These are phyloP conservation scores for Hemileccinum rubropunctum DNA, from an alignment of 768 basidiomycete species.

Conservation along the genomic window DNA sequence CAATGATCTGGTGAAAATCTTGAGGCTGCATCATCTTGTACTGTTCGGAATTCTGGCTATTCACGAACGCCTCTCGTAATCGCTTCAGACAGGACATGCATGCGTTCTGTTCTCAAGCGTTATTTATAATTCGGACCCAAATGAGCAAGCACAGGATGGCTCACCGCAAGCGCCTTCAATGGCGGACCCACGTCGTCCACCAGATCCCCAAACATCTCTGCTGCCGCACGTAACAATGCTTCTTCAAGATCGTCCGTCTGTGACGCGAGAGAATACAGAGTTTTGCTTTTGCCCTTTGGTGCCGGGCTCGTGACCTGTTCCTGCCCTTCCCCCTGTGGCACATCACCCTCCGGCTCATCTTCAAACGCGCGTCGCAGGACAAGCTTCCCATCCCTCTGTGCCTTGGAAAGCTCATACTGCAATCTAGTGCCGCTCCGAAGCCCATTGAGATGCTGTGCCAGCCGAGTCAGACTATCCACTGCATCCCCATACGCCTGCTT, in stretches of 20 bases:
- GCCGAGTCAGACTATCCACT: slow-evolving; percentile 79
- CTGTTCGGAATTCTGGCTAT: slow-evolving; percentile 30
- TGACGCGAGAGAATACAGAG: slow-evolving; percentile 33
- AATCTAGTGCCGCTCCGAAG: slow-evolving; percentile 79
- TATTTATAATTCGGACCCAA: background rate
- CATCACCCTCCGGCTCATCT: background rate
- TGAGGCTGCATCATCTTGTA: slow-evolving; percentile 44
- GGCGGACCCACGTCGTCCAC: slow-evolving; percentile 80
- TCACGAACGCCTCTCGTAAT: slow-evolving; percentile 64
- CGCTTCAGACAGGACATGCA: slow-evolving; percentile 59
- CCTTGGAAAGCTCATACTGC: slow-evolving; percentile 78
- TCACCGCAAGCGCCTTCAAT: slow-evolving; percentile 67
- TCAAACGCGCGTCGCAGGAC: slow-evolving; percentile 24
- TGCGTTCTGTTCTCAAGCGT: slow-evolving; percentile 41
- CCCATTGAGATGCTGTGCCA: slow-evolving; percentile 93
- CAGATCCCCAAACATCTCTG: slow-evolving; percentile 73
- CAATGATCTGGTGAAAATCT: slow-evolving; percentile 64
- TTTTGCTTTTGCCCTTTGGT: slow-evolving; percentile 15
- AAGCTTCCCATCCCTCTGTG: slow-evolving; percentile 47
- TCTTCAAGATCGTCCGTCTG: slow-evolving; percentile 43
- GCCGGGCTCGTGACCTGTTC: slow-evolving; percentile 6
- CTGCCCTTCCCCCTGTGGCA: too few relatives aligned
- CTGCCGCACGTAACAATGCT: slow-evolving; percentile 46
- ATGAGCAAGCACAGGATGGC: slow-evolving; percentile 18
- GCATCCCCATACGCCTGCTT: slow-evolving; percentile 79